These are phyloP conservation scores for Rugonectria rugulosa DNA, from an alignment of 2,329 filamentous ascomycete genomes.

Conservation along the genomic window DNA sequence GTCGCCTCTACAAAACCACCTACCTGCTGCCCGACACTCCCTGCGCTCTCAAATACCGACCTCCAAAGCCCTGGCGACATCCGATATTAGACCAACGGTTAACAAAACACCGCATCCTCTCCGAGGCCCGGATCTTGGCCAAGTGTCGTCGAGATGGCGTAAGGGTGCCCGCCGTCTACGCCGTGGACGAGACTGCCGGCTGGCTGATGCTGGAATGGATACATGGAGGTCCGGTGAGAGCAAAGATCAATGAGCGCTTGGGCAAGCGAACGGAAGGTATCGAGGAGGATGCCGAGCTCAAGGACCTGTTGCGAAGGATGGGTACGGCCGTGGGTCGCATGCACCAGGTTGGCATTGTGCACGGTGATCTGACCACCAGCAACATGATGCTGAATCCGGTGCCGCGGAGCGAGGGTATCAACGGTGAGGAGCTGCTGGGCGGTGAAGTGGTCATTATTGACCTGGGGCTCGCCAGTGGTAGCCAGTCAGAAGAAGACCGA, in stretches of 20 bases:
- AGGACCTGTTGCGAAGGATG: slow-evolving; percentile 72
- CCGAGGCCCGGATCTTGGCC: slow-evolving; percentile 85
- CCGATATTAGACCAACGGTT: slow-evolving; percentile 86
- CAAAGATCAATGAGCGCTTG: slow-evolving; percentile 74
- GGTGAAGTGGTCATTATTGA: slow-evolving; percentile 92
- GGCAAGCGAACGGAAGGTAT: slow-evolving; percentile 50
- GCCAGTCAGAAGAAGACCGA: slow-evolving; percentile 85
- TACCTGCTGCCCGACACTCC: slow-evolving; percentile 74
- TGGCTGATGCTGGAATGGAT: slow-evolving; percentile 91
- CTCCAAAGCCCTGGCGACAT: slow-evolving; percentile 90
- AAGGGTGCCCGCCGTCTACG: slow-evolving; percentile 82
- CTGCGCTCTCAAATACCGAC: slow-evolving; percentile 89
- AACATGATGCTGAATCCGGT: slow-evolving; percentile 81
- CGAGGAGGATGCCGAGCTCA: slow-evolving; percentile 59
- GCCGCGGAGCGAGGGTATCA: slow-evolving; percentile 26
- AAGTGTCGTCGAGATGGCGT: slow-evolving; percentile 82
- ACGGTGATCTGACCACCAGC: slow-evolving; percentile 96
- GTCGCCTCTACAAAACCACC: slow-evolving; percentile 86
- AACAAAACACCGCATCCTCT: slow-evolving; percentile 84
- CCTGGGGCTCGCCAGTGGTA: slow-evolving; percentile 88
- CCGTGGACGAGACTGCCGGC: slow-evolving; percentile 67
- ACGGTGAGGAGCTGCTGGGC: slow-evolving; percentile 48
- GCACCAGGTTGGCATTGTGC: slow-evolving; percentile 86
- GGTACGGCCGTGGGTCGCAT: slow-evolving; percentile 76
- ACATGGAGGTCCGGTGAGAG: slow-evolving; percentile 73